Percentiles rank a stretch among this genome's conserved stretches.
phyloP scores from a whole-genome alignment of 257 asterid species.

The Mitragyna speciosa region DNA sequence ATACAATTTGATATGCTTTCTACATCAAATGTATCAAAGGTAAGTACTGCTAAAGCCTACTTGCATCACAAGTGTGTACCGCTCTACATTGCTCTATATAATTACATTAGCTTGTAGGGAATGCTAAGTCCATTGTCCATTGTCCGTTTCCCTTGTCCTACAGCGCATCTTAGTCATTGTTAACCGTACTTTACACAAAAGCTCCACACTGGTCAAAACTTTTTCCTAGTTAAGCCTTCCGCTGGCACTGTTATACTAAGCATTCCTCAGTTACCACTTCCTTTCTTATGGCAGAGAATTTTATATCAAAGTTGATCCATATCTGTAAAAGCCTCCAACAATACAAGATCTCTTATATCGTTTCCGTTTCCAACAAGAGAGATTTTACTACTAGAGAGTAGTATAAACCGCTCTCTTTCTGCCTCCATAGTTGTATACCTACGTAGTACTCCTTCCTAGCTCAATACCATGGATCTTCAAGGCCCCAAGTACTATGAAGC shows the following conservation, averaged over 20 bases:
- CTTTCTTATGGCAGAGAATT: constrained; percentile 22
- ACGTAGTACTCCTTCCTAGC: constrained; percentile 1
- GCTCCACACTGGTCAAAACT: constrained; percentile 29
- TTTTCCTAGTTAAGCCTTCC: constrained; percentile 13
- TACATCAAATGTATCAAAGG: constrained; percentile 4
- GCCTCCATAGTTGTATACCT: neutral
- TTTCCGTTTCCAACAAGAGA: constrained; percentile 9
- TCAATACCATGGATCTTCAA: constrained; percentile 57
- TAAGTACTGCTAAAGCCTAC: constrained; percentile 7
- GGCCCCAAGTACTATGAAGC: constrained; percentile 47
- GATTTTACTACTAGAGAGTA: neutral
- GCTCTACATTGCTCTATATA: too few relatives aligned
- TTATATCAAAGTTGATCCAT: constrained; percentile 23
- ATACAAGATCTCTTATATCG: constrained; percentile 12
- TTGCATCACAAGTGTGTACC: neutral
- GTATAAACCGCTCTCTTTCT: neutral
- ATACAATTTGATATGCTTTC: constrained; percentile 27
- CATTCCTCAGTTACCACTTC: neutral
- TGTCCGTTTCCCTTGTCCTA: constrained; percentile 24
- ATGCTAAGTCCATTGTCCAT: constrained; percentile 39
- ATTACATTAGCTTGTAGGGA: neutral
- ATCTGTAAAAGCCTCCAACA: constrained; percentile 19
- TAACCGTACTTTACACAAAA: constrained; percentile 31
- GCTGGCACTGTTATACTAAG: constrained; percentile 13
- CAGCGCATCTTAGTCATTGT: constrained; percentile 47